These are phyloP conservation scores for Linnemannia exigua DNA, from an alignment of 192 early-diverging fungal genomes.

Conservation along the genomic window DNA sequence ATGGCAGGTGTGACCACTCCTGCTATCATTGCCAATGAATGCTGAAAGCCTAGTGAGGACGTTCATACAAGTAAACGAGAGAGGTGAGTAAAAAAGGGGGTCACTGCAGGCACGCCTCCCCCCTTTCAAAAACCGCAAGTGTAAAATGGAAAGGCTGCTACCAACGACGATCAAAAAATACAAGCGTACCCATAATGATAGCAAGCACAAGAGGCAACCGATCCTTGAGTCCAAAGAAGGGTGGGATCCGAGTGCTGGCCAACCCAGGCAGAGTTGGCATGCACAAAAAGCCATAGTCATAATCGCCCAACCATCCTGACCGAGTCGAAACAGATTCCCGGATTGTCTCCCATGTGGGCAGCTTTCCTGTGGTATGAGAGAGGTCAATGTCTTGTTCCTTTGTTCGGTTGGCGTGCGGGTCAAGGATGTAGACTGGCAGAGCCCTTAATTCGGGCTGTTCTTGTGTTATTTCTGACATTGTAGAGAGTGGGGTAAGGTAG, in stretches of 20 bases:
- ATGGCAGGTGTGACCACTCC: slow-evolving; percentile 51
- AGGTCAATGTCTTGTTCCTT: slow-evolving; percentile 50
- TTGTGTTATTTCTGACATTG: slow-evolving; percentile 45
- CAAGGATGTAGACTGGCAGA: slow-evolving; percentile 43
- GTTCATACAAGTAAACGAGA: not conserved
- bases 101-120: no score
- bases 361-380: slow-evolving; percentile 40
- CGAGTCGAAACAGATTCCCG: slow-evolving; percentile 38
- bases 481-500: not conserved
- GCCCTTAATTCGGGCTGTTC: slow-evolving; percentile 16
- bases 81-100: not conserved
- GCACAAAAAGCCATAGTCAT: slow-evolving; percentile 63
- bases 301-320: slow-evolving; percentile 62
- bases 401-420: slow-evolving; percentile 48
- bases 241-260: slow-evolving; percentile 40
- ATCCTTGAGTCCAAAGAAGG: slow-evolving; percentile 63
- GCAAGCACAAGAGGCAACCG: slow-evolving; percentile 57
- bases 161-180: not conserved
- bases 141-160: no score
- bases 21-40: slow-evolving; percentile 54
- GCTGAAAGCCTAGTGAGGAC: slow-evolving; percentile 40
- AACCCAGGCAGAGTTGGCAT: slow-evolving; percentile 60
- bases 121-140: no score
- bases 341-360: slow-evolving; percentile 48
- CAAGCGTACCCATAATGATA: slow-evolving; percentile 58